These are phyloP conservation scores for Penicillium sp. DNA, from an alignment of 2,329 filamentous ascomycete species.

Conservation along the genomic window DNA sequence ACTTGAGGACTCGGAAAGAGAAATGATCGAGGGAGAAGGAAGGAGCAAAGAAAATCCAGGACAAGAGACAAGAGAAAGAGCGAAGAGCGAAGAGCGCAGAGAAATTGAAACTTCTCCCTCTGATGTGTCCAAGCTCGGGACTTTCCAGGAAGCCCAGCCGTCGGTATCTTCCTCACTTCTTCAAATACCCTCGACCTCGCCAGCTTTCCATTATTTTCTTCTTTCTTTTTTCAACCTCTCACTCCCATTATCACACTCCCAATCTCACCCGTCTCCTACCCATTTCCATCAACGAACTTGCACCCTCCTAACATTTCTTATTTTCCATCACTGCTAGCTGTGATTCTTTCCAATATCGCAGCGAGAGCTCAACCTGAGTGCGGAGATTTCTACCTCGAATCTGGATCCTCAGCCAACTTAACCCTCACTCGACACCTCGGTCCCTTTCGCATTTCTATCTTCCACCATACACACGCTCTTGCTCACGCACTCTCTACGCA, in stretches of 20 bases:
- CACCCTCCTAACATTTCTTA: not conserved
- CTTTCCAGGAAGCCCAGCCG: not conserved
- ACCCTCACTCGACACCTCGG: not conserved
- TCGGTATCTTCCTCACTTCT: not conserved
- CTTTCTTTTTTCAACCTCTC: not conserved
- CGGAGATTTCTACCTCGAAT: not conserved
- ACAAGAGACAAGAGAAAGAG: not conserved
- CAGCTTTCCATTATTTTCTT: not conserved
- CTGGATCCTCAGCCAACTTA: not conserved
- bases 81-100: not conserved
- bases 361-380: not conserved
- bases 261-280: not conserved
- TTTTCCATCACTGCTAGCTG: not conserved
- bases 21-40: not conserved
- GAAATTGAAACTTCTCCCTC: not conserved
- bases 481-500: too few relatives aligned
- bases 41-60: not conserved
- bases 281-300: not conserved
- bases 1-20: not conserved
- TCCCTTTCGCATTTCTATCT: not conserved
- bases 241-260: not conserved
- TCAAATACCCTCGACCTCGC: not conserved
- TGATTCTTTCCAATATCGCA: not conserved
- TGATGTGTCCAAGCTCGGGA: not conserved
- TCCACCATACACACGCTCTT: not conserved